Evolutionary conservation across 345 rosid genomes (phyloP), one percentile per base, ranked within the genome.

Genomic region (Schrenkiella parvula): DNA sequence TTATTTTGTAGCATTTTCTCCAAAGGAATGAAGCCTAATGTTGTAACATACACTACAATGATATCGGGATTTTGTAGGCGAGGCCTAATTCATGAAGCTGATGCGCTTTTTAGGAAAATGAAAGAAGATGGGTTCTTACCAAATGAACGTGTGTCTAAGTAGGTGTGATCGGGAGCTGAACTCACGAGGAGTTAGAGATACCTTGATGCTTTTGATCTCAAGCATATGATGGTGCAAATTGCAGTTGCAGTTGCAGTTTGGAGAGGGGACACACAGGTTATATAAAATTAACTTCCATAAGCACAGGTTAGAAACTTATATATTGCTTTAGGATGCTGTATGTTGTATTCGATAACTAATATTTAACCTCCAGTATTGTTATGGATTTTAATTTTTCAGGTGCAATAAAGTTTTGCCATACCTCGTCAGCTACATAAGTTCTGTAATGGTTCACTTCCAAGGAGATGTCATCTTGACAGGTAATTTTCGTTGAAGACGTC

Each of bases 381-480:
- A 52, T 39, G n/a, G 15, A 41, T 62, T 15, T 37, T 52, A 15
- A 31, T 2, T 8, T 72, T 63, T 22, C 56, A 72, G 76, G 70
- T 41, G 70, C 38, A 43, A 2, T 6, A 13, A 18, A 11, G 32
- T 62, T 34, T 46, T 38, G 58, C 81, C 87, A 4, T 80, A 71
- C 80, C 88, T 86, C 68, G 77, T 83, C 64, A 84, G 96, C 80
- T 87, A 85, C 83, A 86, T 87, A 60, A 85, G 86, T 76, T 86
- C 81, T 17, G 79, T 87, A 25, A 84, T 89, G 90, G 85, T 84
- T 6, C 81, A 85, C 64, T 73, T 82, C 22, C 89, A 84, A 75
- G 92, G 93, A 78, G 96, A 89, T 80, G 78, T 81, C 56, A 89
- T 87, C 73, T 74, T 86, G 80, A 87, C 90, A 80, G 93, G 89